phyloP scores from a whole-genome alignment of 768 basidiomycete genomes.

The Tricholoma flavovirens region DNA sequence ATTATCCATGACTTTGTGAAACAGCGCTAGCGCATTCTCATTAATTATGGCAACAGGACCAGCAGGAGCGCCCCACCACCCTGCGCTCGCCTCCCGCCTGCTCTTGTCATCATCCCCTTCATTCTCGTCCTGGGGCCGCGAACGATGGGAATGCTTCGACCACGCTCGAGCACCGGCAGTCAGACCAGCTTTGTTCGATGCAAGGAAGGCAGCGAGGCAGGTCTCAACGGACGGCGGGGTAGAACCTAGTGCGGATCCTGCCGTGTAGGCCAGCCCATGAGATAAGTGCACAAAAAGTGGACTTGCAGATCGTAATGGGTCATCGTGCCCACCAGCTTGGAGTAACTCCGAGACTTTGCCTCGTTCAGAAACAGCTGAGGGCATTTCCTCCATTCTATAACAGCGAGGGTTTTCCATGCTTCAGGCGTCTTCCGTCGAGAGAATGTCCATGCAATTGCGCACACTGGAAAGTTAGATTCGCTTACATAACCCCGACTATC shows the following conservation, averaged over 20 bases:
- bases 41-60: conserved; percentile 52
- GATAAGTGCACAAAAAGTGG: conserved; percentile 41
- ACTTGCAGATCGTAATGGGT: conserved; percentile 4
- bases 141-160: conserved; percentile 62
- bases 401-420: conserved; percentile 6
- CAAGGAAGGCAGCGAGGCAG: conserved; percentile 48
- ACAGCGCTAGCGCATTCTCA: conserved; percentile 42
- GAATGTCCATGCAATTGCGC: neutral
- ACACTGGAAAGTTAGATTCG: too few species aligned
- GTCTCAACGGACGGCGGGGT: conserved; percentile 42
- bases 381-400: conserved; percentile 13
- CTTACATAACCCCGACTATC: too few species aligned
- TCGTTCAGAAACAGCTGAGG: conserved; percentile 13
- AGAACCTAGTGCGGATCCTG: conserved; percentile 50
- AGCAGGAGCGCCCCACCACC: conserved; percentile 57
- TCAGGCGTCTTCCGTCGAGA: neutral
- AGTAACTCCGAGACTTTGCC: conserved; percentile 4
- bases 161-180: conserved; percentile 59
- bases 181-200: conserved; percentile 44
- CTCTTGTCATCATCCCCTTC: conserved; percentile 10
- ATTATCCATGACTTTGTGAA: conserved; percentile 45
- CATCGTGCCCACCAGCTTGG: neutral
- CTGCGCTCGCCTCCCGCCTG: conserved; percentile 22
- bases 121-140: conserved; percentile 20
- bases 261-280: conserved; percentile 52